Percentiles rank a stretch among this genome's conserved stretches.
Evolutionary conservation across 2,329 filamentous ascomycete genomes (phyloP).

Genomic region (Aspergillus udagawae): DNA sequence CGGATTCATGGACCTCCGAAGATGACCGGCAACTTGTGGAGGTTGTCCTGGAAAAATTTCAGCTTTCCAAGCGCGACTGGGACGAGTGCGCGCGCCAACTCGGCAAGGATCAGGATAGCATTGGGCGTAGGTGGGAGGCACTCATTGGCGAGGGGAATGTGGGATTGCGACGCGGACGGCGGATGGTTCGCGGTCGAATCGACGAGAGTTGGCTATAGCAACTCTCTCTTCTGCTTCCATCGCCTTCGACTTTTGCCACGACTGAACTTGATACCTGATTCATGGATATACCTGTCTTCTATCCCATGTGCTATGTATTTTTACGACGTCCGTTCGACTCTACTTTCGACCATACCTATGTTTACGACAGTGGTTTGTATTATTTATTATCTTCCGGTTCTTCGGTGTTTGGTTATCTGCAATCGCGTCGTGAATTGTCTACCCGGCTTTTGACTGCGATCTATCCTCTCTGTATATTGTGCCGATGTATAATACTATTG

Average conservation of each 20-base stretch:
- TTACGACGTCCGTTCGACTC: background rate
- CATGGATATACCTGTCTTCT: constrained; percentile 1
- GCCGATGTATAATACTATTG: background rate
- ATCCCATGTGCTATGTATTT: background rate
- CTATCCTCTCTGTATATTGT: constrained; percentile 3
- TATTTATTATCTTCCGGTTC: constrained; percentile 1
- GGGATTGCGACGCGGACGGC: constrained; percentile 33
- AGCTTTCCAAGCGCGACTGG: constrained; percentile 42
- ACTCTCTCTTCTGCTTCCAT: background rate
- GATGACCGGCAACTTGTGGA: constrained; percentile 43
- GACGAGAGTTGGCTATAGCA: constrained; percentile 23
- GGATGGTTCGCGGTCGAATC: constrained; percentile 22
- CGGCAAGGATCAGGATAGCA: constrained; percentile 38
- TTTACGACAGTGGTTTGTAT: background rate
- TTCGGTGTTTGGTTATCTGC: no score
- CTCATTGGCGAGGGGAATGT: constrained; percentile 43
- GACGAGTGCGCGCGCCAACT: constrained; percentile 43
- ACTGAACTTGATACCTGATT: background rate
- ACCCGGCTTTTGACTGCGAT: constrained; percentile 1
- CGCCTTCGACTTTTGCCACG: background rate
- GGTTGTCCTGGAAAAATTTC: constrained; percentile 42
- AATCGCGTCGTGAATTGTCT: background rate
- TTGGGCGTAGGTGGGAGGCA: constrained; percentile 41
- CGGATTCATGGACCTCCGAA: constrained; percentile 33
- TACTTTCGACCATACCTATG: background rate